Conservation (phyloP, 345 rosid genomes). For the Eucalyptus lansdowneana region DNA sequence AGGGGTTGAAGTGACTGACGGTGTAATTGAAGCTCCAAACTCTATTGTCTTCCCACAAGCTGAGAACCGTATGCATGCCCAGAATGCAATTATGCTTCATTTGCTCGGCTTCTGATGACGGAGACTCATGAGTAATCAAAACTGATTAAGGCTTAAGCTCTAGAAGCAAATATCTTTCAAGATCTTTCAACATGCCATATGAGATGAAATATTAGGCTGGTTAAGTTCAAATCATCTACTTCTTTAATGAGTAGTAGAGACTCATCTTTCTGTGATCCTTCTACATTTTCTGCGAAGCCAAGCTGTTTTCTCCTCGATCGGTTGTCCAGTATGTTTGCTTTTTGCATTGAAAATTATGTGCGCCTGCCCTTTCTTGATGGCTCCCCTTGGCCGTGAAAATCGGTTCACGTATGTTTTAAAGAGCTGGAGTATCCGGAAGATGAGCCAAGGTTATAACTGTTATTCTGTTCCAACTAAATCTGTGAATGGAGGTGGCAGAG, state of each 20-base stretch:
- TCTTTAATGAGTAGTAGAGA: not conserved
- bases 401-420: not conserved
- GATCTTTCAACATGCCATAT: not conserved
- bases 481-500: not conserved
- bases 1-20: constrained; percentile 84
- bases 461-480: not conserved
- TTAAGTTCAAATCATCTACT: not conserved
- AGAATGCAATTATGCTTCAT: constrained; percentile 86
- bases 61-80: constrained; percentile 95
- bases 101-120: constrained; percentile 27
- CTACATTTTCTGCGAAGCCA: not conserved
- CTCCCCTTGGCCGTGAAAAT: not conserved
- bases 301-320: not conserved
- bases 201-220: not conserved
- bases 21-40: constrained; percentile 80
- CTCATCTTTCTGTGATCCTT: not conserved
- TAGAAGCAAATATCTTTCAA: not conserved
- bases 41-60: constrained; percentile 92
- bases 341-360: not conserved
- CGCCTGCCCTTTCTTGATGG: not conserved
- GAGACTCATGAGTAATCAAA: not conserved
- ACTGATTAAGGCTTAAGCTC: not conserved
- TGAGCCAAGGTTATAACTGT: not conserved
- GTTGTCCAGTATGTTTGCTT: not conserved
- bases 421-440: not conserved